Evolutionary conservation across 495 filamentous ascomycete species (phyloP), one percentile per base, ranked within the genome.

Genomic region (Aspergillus steynii): DNA sequence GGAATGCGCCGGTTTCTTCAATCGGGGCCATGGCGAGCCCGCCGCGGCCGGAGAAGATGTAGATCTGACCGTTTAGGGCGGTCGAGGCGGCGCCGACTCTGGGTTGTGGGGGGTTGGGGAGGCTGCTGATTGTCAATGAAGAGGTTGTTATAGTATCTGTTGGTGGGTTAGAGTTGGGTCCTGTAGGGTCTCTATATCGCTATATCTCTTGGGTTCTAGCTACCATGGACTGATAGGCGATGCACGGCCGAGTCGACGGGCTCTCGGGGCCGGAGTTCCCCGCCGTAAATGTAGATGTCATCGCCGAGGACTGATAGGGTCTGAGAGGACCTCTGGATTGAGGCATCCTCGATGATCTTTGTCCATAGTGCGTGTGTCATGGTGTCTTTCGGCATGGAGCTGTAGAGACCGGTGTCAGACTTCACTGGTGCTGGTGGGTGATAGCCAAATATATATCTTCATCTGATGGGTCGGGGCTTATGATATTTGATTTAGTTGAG

Each of bases 161-260:
- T 49, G 50, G 20, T 61, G 37, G 12, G 56, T 60, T 56, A 61
- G 61, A 27, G 62, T 55, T 20, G 59, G 37, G 5, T 26, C 1
- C 12, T 50, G 29, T 28, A 49, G 20, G n/a, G 29, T 50, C 9
- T 50, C 0, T 53, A 27, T 14, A 37, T 47, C 51, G 10, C 42
- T 10, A 15, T 53, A 27, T 0, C 12, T 42, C 28, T 29, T 28
- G 29, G n/a, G 29, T 29, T 48, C 12, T 53, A 10, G 29, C 25
- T 58, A n/a, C 14, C 50, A 14, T 48, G 42, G 8, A 93, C 70
- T 0, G 81, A 82, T 50, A 95, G 67, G 37, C 85, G 74, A 67
- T 93, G 86, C 68, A 93, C 83, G 62, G 84, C 81, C 66, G 90
- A 90, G 69, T 91, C 88, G 32, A 85, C 75, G 10, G 86, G 85